Evolutionary conservation across 176 grass and related monocot species (phyloP).

Genomic region (Oryza glumipatula): DNA sequence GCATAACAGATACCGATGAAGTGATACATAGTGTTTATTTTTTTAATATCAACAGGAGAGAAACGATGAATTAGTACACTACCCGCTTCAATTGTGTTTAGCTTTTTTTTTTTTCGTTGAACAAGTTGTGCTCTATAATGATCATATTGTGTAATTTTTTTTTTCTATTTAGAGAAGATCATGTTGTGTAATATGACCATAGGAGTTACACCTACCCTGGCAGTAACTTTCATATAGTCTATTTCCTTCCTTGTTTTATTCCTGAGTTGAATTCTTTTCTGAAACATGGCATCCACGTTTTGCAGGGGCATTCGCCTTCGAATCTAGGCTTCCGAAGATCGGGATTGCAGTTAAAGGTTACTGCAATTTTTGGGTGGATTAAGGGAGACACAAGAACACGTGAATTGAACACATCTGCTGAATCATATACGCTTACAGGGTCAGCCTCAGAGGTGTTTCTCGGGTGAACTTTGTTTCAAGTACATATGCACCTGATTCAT

Average conservation of each 20-base stretch:
- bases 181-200: neutral
- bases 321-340: constrained; percentile 1
- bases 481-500: constrained; percentile 29
- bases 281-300: neutral
- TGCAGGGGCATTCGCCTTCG: constrained; percentile 42
- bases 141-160: neutral
- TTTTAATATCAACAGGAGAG: neutral
- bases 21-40: too few relatives aligned
- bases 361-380: constrained; percentile 72
- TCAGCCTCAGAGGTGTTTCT: constrained; percentile 72
- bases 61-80: constrained; percentile 6
- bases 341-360: constrained; percentile 49
- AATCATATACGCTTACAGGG: constrained; percentile 64
- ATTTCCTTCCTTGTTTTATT: neutral
- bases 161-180: neutral
- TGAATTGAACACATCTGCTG: constrained; percentile 64
- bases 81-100: neutral
- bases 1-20: too few relatives aligned
- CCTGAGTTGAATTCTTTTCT: neutral
- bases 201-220: constrained; percentile 7
- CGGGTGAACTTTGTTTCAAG: constrained; percentile 25
- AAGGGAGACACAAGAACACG: constrained; percentile 42
- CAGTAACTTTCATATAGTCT: neutral
- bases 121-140: neutral
- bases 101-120: constrained; percentile 5